phyloP scores from a whole-genome alignment of 352 stramenopile genomes.

The Blastocystis sp. region DNA sequence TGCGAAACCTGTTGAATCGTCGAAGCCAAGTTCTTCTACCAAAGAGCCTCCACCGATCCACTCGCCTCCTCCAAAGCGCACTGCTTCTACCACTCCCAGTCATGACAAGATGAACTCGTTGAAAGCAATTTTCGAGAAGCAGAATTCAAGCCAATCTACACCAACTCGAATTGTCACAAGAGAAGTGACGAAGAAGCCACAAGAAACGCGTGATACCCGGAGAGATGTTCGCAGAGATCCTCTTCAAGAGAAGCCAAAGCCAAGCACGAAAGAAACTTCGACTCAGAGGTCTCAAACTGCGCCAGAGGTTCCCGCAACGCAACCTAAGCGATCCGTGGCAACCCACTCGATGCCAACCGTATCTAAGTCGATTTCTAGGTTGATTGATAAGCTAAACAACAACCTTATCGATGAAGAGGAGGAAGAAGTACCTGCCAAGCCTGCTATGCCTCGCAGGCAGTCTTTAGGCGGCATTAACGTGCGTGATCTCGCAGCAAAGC shows the following conservation, averaged over 20 bases:
- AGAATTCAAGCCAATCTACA: background rate
- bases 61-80: slow-evolving; percentile 2
- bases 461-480: background rate
- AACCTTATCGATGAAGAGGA: background rate
- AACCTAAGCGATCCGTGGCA: background rate
- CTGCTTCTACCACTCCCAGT: background rate
- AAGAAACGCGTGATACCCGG: background rate
- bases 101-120: slow-evolving; percentile 18
- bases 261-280: background rate
- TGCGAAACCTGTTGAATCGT: background rate
- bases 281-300: background rate
- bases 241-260: background rate
- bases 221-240: background rate
- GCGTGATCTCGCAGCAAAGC: background rate
- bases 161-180: background rate
- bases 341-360: background rate
- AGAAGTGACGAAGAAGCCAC: background rate
- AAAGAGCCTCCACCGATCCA: background rate
- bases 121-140: slow-evolving; percentile 21
- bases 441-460: slow-evolving; percentile 12
- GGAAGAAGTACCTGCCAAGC: background rate
- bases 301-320: background rate
- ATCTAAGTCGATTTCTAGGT: background rate
- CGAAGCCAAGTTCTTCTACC: background rate
- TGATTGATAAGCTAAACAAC: slow-evolving; percentile 3